Conservation (phyloP, 2,329 filamentous ascomycete species). For the Cercospora sesami region DNA sequence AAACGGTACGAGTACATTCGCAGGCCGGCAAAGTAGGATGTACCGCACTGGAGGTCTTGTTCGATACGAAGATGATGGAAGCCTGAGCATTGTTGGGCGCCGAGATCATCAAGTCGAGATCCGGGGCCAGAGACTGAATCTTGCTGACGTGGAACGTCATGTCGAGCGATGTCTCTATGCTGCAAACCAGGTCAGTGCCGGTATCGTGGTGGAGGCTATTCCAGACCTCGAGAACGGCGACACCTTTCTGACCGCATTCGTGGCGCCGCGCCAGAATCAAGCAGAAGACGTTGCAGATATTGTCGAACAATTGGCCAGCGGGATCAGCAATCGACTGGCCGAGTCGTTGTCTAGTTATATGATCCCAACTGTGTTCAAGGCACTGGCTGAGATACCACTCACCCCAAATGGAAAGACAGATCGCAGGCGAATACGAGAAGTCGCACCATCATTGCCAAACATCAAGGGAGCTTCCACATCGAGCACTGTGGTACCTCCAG, state of each 20-base stretch:
- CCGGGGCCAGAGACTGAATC: slow-evolving; percentile 25
- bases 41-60: slow-evolving; percentile 31
- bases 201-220: slow-evolving; percentile 1
- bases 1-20: slow-evolving; percentile 40
- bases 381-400: slow-evolving; percentile 66
- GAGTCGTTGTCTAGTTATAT: slow-evolving; percentile 59
- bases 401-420: slow-evolving; percentile 76
- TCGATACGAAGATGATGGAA: slow-evolving; percentile 39
- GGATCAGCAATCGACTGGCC: slow-evolving; percentile 1
- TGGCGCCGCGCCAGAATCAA: neutral
- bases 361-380: slow-evolving; percentile 72
- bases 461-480: neutral
- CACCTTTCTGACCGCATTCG: slow-evolving; percentile 4
- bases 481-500: neutral
- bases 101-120: slow-evolving; percentile 28
- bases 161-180: neutral
- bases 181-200: neutral
- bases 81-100: slow-evolving; percentile 26
- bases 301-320: neutral
- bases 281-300: neutral
- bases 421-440: slow-evolving; percentile 38
- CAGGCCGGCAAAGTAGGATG: neutral
- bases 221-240: neutral
- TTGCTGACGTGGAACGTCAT: slow-evolving; percentile 25
- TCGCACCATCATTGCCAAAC: neutral